Evolutionary conservation across 2,329 filamentous ascomycete species (phyloP).

Genomic region (Davidsoniella neocaledoniae): DNA sequence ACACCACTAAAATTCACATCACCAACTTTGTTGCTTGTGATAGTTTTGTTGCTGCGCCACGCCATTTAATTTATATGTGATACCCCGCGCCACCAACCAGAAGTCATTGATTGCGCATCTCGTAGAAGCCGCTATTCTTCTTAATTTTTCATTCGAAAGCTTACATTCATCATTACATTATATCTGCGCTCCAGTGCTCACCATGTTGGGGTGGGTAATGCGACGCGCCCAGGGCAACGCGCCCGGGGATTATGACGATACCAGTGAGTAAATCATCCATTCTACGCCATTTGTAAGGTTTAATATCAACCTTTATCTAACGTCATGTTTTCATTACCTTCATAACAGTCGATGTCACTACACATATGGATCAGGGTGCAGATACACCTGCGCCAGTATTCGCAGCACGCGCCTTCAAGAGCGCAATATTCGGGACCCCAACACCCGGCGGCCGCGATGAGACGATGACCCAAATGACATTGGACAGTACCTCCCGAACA

Average conservation of each 20-base stretch:
- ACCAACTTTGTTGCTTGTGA: too few relatives aligned
- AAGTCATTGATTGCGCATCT: too few relatives aligned
- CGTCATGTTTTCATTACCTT: neutral
- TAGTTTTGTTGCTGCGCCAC: too few relatives aligned
- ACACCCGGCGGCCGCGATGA: conserved; percentile 21
- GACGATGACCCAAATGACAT: conserved; percentile 16
- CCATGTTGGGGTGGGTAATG: conserved; percentile 45
- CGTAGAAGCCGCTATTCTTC: too few relatives aligned
- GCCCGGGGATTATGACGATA: conserved; percentile 17
- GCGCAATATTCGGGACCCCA: conserved; percentile 45
- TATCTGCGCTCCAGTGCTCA: neutral
- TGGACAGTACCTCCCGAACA: conserved; percentile 16
- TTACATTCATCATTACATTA: too few relatives aligned
- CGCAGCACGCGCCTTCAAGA: conserved; percentile 47
- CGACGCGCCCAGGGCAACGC: conserved; percentile 28
- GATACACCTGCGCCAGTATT: conserved; percentile 52
- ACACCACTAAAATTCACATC: too few relatives aligned
- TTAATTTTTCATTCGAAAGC: too few relatives aligned
- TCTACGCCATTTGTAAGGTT: neutral
- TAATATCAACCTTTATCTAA: neutral
- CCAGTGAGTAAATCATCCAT: neutral
- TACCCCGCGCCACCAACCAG: too few relatives aligned
- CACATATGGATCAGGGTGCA: conserved; percentile 34
- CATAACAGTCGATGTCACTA: conserved; percentile 19
- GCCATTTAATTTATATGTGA: too few relatives aligned